Evolutionary conservation across 768 basidiomycete genomes (phyloP).

Genomic region (Tylopilus vinaceipallidus): DNA sequence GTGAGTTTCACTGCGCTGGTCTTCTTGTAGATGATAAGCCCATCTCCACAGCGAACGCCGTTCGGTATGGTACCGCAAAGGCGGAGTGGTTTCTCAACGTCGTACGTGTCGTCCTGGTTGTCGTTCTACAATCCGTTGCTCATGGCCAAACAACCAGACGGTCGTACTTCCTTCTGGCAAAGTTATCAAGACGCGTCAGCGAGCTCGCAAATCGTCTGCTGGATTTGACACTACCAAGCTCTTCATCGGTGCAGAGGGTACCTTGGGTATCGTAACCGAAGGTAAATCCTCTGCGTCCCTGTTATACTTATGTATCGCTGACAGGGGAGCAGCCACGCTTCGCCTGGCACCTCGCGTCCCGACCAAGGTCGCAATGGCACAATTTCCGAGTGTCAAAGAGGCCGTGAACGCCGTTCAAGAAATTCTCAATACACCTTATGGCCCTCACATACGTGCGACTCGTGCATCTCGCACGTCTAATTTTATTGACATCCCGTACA

Average conservation of each 20-base stretch:
- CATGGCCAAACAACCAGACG: slow-evolving; percentile 44
- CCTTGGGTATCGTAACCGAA: slow-evolving; percentile 87
- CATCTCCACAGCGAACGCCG: slow-evolving; percentile 60
- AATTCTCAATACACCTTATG: slow-evolving; percentile 65
- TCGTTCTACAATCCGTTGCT: neutral
- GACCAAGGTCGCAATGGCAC: slow-evolving; percentile 83
- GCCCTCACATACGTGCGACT: slow-evolving; percentile 68
- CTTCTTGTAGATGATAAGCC: neutral
- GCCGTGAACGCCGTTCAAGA: slow-evolving; percentile 84
- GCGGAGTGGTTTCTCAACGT: slow-evolving; percentile 86
- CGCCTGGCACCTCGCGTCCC: slow-evolving; percentile 79
- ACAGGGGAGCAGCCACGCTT: slow-evolving; percentile 58
- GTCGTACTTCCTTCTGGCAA: slow-evolving; percentile 83
- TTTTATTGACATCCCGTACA: slow-evolving; percentile 22
- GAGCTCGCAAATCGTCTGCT: slow-evolving; percentile 81
- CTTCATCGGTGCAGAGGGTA: slow-evolving; percentile 90
- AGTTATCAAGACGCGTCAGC: slow-evolving; percentile 80
- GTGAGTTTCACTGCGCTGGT: slow-evolving; percentile 39
- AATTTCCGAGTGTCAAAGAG: slow-evolving; percentile 74
- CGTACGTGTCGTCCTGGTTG: slow-evolving; percentile 38
- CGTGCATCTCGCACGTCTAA: neutral
- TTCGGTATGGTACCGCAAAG: slow-evolving; percentile 84
- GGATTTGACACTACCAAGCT: slow-evolving; percentile 87
- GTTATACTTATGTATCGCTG: neutral
- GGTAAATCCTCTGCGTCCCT: slow-evolving; percentile 34